These are phyloP conservation scores for Auricularia sp. DNA, from an alignment of 768 basidiomycete genomes.

Conservation along the genomic window DNA sequence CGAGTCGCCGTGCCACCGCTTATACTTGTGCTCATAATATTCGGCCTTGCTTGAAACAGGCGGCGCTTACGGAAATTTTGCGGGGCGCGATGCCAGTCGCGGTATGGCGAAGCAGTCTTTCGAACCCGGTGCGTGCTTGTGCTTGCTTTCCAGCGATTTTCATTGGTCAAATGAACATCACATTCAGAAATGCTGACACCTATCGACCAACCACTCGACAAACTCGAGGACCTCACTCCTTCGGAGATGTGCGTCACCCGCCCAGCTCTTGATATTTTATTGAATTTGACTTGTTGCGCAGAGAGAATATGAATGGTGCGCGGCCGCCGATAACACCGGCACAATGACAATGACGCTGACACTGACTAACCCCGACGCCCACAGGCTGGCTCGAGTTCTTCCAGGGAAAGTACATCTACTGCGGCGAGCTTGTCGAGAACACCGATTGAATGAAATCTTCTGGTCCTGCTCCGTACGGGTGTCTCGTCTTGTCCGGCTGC, in stretches of 20 bases:
- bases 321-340: not conserved
- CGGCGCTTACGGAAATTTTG: constrained; percentile 96
- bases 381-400: constrained; percentile 92
- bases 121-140: constrained; percentile 53
- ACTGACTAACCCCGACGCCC: not conserved
- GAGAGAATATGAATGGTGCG: constrained; percentile 88
- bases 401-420: constrained; percentile 82
- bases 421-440: constrained; percentile 81
- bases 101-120: constrained; percentile 99
- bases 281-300: constrained; percentile 21
- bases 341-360: not conserved
- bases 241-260: constrained; percentile 66
- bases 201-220: constrained; percentile 77
- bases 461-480: too few relatives aligned
- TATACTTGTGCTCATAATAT: not conserved
- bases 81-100: constrained; percentile 88
- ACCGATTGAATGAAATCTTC: not conserved
- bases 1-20: not conserved
- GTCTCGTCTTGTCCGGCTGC: too few relatives aligned
- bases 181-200: constrained; percentile 79
- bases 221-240: constrained; percentile 61
- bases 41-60: constrained; percentile 33
- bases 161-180: constrained; percentile 2
- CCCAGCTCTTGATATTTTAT: not conserved
- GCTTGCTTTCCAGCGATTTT: not conserved